These are phyloP conservation scores for Scheffersomyces stipitis DNA, from an alignment of 805 yeast species.

Conservation along the genomic window DNA sequence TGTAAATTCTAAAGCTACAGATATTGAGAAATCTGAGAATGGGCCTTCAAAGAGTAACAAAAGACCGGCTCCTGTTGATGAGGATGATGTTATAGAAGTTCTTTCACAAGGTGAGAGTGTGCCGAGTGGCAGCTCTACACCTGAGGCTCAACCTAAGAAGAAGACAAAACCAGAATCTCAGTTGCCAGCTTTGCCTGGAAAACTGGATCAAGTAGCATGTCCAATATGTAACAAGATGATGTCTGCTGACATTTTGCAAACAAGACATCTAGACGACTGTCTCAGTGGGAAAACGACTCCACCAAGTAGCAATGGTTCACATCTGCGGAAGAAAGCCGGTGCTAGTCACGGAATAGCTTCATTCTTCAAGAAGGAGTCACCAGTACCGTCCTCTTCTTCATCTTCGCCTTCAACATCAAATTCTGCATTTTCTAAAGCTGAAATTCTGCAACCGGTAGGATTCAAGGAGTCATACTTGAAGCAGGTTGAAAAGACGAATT, in stretches of 20 bases:
- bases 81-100: slow-evolving; percentile 14
- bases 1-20: slow-evolving; percentile 1
- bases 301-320: background rate
- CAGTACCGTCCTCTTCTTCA: slow-evolving; percentile 2
- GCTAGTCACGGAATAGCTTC: slow-evolving; percentile 26
- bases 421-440: background rate
- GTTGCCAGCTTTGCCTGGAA: slow-evolving; percentile 9
- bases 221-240: slow-evolving; percentile 63
- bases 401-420: background rate
- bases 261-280: slow-evolving; percentile 64
- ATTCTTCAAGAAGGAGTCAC: slow-evolving; percentile 22
- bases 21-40: slow-evolving; percentile 9
- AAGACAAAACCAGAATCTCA: background rate
- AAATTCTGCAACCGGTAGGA: slow-evolving; percentile 11
- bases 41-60: slow-evolving; percentile 3
- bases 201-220: slow-evolving; percentile 48
- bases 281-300: slow-evolving; percentile 32
- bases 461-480: slow-evolving; percentile 32
- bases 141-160: slow-evolving; percentile 12
- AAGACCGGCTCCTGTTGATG: slow-evolving; percentile 7
- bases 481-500: slow-evolving; percentile 21
- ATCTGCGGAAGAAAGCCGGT: slow-evolving; percentile 10
- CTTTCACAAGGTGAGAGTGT: slow-evolving; percentile 9
- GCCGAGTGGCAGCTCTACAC: slow-evolving; percentile 3
- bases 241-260: slow-evolving; percentile 56